Conservation (phyloP, 2,329 filamentous ascomycete species). For the Aspergillus sp. region DNA sequence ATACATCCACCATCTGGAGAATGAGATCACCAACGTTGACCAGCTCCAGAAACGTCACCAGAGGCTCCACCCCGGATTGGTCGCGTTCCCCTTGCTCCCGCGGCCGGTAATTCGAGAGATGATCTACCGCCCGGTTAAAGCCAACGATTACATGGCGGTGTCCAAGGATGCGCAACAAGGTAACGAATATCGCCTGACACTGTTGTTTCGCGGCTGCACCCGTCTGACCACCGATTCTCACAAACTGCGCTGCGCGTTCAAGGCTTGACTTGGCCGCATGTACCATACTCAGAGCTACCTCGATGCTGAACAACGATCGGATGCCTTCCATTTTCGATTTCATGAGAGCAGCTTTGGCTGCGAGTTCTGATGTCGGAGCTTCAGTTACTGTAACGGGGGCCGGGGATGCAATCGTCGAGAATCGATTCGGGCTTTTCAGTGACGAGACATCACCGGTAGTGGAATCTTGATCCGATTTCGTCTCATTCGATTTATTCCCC, state of each 20-base stretch:
- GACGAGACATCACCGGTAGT: conserved; percentile 12
- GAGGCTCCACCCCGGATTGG: conserved; percentile 70
- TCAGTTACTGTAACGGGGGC: conserved; percentile 45
- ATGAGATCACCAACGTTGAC: conserved; percentile 98
- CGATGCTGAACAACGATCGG: conserved; percentile 89
- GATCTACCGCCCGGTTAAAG: conserved; percentile 85
- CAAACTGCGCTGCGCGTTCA: conserved; percentile 77
- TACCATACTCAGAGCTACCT: conserved; percentile 83
- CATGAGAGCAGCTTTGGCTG: conserved; percentile 97
- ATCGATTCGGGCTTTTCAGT: conserved; percentile 28
- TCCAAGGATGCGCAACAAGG: conserved; percentile 75
- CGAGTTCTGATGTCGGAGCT: conserved; percentile 81
- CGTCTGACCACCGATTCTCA: conserved; percentile 68
- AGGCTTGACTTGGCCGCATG: conserved; percentile 82
- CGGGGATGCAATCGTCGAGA: conserved; percentile 31
- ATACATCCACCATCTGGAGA: conserved; percentile 97
- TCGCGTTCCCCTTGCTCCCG: conserved; percentile 61
- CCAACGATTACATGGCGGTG: conserved; percentile 83
- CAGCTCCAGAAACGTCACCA: conserved; percentile 92
- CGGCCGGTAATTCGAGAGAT: conserved; percentile 86
- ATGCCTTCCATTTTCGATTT: conserved; percentile 91
- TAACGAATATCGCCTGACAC: conserved; percentile 82
- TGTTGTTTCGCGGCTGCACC: conserved; percentile 80
- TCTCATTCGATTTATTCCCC: conserved; percentile 50
- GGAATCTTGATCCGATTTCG: conserved; percentile 19